phyloP scores from a whole-genome alignment of 2,329 filamentous ascomycete species.

The Diaporthe longicolla region DNA sequence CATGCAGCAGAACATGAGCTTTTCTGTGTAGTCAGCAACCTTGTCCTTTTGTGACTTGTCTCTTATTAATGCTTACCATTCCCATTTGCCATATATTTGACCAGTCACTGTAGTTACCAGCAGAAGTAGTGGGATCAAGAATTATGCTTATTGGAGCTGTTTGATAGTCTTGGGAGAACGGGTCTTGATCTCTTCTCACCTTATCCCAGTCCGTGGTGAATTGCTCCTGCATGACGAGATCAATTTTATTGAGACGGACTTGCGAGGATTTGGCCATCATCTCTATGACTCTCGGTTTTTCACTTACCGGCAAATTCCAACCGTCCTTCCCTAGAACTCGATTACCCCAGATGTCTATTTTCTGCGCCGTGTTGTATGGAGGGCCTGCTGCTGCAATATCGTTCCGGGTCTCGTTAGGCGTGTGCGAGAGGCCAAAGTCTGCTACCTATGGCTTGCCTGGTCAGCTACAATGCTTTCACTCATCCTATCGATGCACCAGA shows the following conservation, averaged over 20 bases:
- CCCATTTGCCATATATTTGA: conserved; percentile 21
- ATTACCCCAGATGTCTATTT: neutral
- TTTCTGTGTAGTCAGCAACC: neutral
- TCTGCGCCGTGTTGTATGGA: neutral
- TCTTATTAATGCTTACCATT: neutral
- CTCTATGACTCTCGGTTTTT: neutral
- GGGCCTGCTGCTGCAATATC: neutral
- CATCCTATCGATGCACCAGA: neutral
- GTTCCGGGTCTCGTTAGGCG: neutral
- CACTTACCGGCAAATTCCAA: conserved; percentile 11
- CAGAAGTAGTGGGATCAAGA: neutral
- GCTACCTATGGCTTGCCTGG: neutral
- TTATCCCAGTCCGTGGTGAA: conserved; percentile 26
- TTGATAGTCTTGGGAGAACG: conserved; percentile 1
- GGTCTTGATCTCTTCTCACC: neutral
- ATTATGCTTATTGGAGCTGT: neutral
- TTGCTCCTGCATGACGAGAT: neutral
- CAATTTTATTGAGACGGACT: neutral
- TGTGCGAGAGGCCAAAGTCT: conserved; percentile 14
- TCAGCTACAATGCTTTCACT: neutral
- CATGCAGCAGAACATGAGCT: conserved; percentile 25
- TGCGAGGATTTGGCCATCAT: neutral
- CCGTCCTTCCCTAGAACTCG: neutral
- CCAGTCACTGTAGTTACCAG: conserved; percentile 15
- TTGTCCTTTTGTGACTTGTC: neutral